Evolutionary conservation across 768 basidiomycete genomes (phyloP).

Genomic region (Pseudohyphozyma bogoriensis): DNA sequence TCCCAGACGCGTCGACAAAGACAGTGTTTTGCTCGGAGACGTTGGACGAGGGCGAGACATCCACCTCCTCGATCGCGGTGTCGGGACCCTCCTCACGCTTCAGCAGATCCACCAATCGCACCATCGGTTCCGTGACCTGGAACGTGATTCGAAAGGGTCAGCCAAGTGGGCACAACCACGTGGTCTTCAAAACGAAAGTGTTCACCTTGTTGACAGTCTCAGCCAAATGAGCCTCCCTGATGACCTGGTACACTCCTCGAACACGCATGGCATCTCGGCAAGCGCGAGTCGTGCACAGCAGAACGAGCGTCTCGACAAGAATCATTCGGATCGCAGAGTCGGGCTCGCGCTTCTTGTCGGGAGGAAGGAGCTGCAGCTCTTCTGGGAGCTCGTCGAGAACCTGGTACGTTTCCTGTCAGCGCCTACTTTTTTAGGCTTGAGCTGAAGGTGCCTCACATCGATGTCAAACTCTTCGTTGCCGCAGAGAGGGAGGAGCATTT

Average conservation of each 20-base stretch:
- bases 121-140: constrained; percentile 77
- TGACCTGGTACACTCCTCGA: constrained; percentile 76
- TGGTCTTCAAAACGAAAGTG: background rate
- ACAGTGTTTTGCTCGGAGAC: background rate
- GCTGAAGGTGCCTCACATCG: constrained; percentile 49
- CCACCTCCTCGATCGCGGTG: constrained; percentile 34
- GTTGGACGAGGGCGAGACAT: constrained; percentile 33
- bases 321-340: constrained; percentile 67
- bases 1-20: constrained; percentile 8
- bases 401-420: constrained; percentile 42
- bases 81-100: constrained; percentile 62
- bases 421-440: background rate
- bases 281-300: constrained; percentile 80
- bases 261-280: constrained; percentile 70
- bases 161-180: background rate
- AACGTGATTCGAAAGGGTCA: background rate
- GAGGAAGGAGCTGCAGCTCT: constrained; percentile 75
- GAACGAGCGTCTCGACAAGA: constrained; percentile 76
- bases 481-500: constrained; percentile 72
- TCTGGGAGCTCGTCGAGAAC: constrained; percentile 79
- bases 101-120: constrained; percentile 75
- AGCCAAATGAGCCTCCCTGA: constrained; percentile 62
- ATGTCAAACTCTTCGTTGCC: constrained; percentile 89
- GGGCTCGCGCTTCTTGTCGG: constrained; percentile 69
- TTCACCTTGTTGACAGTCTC: constrained; percentile 47